These are phyloP conservation scores for Phytophthora aleatoria DNA, from an alignment of 352 stramenopile genomes.

Conservation along the genomic window DNA sequence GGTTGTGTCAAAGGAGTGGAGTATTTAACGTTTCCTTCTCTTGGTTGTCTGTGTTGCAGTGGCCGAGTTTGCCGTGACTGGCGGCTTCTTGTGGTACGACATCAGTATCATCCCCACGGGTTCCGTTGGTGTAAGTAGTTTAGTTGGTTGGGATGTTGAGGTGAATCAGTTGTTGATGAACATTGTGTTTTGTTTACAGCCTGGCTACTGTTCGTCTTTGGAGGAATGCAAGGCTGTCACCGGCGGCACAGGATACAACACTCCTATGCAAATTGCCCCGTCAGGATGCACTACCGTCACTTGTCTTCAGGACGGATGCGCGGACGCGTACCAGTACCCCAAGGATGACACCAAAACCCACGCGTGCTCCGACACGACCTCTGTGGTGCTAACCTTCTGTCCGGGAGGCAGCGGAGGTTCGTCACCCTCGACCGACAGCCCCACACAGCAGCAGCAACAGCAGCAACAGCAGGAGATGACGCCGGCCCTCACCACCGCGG, in stretches of 20 bases:
- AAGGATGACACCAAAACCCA: constrained; percentile 62
- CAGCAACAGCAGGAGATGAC: background rate
- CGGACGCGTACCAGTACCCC: constrained; percentile 70
- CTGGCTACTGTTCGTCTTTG: constrained; percentile 48
- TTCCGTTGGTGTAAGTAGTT: constrained; percentile 35
- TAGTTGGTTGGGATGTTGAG: background rate
- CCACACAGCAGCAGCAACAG: constrained; percentile 6
- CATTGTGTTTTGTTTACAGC: constrained; percentile 29
- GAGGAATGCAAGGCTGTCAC: constrained; percentile 59
- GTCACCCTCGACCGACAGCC: background rate
- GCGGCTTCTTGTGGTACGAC: constrained; percentile 47
- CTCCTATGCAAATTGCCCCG: constrained; percentile 63
- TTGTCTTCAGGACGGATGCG: constrained; percentile 57
- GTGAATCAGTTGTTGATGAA: background rate
- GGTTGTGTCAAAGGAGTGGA: background rate
- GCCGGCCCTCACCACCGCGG: background rate
- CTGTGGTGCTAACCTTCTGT: constrained; percentile 59
- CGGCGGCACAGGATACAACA: constrained; percentile 65
- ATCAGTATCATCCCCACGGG: constrained; percentile 52
- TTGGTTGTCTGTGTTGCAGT: constrained; percentile 28
- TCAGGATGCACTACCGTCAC: constrained; percentile 48
- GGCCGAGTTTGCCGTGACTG: constrained; percentile 46
- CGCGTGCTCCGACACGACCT: constrained; percentile 38
- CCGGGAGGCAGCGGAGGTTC: constrained; percentile 23
- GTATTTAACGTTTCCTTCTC: constrained; percentile 4